A percentile compares a stretch with the other conserved stretches of the same genome.
phyloP scores from a whole-genome alignment of 2,329 filamentous ascomycete genomes.

The Corynespora cassiicola region DNA sequence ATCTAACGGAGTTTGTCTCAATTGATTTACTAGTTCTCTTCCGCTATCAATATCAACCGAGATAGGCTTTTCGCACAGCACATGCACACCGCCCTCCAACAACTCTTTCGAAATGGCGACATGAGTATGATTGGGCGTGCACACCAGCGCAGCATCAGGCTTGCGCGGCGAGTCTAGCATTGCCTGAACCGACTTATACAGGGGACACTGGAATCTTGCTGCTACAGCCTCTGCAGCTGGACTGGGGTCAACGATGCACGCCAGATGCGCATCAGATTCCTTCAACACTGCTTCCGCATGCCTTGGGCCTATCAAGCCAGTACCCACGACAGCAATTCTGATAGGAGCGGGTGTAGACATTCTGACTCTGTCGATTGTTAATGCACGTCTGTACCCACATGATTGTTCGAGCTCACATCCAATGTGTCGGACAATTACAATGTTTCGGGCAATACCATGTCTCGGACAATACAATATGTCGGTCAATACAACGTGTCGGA shows the following conservation, averaged over 20 bases:
- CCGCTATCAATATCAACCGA: slow-evolving; percentile 51
- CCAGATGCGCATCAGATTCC: slow-evolving; percentile 47
- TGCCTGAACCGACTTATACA: slow-evolving; percentile 50
- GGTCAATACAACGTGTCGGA: no score
- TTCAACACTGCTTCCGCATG: slow-evolving; percentile 54
- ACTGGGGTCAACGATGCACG: slow-evolving; percentile 56
- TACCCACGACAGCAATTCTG: slow-evolving; percentile 56
- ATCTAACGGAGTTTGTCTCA: neutral
- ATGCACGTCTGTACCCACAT: no score
- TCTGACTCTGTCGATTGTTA: neutral
- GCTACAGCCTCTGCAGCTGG: slow-evolving; percentile 46
- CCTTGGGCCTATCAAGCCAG: slow-evolving; percentile 58
- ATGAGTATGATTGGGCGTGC: slow-evolving; percentile 67
- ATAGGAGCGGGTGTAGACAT: slow-evolving; percentile 20
- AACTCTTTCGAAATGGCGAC: slow-evolving; percentile 59
- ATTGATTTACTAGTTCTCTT: slow-evolving; percentile 27
- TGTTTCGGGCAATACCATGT: no score
- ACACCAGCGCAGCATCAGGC: slow-evolving; percentile 64
- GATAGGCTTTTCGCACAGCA: slow-evolving; percentile 66
- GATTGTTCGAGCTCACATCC: no score
- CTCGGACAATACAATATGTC: no score
- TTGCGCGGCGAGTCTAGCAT: slow-evolving; percentile 50
- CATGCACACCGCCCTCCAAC: slow-evolving; percentile 56
- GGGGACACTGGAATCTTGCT: slow-evolving; percentile 43
- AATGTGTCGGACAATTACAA: no score